These are phyloP conservation scores for Flaveria floridana DNA, from an alignment of 140 eudicot genomes.

Conservation along the genomic window DNA sequence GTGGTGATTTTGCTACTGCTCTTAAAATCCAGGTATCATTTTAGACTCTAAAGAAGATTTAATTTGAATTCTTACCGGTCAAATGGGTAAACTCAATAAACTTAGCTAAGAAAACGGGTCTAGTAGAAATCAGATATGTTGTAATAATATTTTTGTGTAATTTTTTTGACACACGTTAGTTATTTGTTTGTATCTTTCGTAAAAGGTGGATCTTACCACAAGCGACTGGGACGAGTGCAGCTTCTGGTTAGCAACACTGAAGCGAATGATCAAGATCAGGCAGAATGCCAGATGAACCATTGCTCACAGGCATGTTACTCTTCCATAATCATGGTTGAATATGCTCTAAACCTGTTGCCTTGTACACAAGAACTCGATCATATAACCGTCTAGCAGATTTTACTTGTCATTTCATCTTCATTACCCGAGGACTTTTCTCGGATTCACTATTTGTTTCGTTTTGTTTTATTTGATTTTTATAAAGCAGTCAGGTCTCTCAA, in stretches of 20 bases:
- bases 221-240: slow-evolving; percentile 98
- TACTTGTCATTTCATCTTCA: slow-evolving; percentile 14
- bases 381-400: slow-evolving; percentile 29
- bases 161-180: background rate
- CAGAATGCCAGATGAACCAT: slow-evolving; percentile 59
- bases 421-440: slow-evolving; percentile 20
- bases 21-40: slow-evolving; percentile 77
- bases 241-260: slow-evolving; percentile 93
- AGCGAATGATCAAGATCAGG: slow-evolving; percentile 87
- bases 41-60: background rate
- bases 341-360: background rate
- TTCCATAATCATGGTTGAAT: slow-evolving; percentile 5
- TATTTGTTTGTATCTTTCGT: background rate
- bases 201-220: slow-evolving; percentile 81
- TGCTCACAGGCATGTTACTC: slow-evolving; percentile 4
- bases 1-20: slow-evolving; percentile 75
- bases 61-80: background rate
- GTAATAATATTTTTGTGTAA: background rate
- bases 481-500: slow-evolving; percentile 29
- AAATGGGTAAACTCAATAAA: background rate
- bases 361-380: slow-evolving; percentile 33
- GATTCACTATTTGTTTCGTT: slow-evolving; percentile 20
- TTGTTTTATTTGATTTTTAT: slow-evolving; percentile 26
- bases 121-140: background rate
- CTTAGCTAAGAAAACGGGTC: background rate